A percentile compares a stretch with the other conserved stretches of the same genome.
phyloP scores from a whole-genome alignment of 1,284 basidiomycete species.

The Microbotryum intermedium region DNA sequence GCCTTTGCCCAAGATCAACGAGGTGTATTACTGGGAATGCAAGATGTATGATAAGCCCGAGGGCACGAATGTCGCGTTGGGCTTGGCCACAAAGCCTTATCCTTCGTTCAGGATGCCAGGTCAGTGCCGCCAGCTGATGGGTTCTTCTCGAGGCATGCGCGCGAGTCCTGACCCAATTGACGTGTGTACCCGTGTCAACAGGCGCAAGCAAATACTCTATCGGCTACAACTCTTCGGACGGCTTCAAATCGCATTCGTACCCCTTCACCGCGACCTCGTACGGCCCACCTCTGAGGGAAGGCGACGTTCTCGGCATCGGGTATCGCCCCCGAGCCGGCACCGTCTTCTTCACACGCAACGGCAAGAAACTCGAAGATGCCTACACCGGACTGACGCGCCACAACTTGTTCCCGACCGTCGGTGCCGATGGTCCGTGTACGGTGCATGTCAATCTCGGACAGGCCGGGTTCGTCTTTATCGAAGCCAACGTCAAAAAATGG shows the following conservation, averaged over 20 bases:
- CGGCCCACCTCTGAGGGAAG: constrained; percentile 78
- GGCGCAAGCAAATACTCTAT: constrained; percentile 85
- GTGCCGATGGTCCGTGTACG: constrained; percentile 85
- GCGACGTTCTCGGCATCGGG: constrained; percentile 85
- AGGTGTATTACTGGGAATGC: constrained; percentile 96
- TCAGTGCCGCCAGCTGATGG: constrained; percentile 14
- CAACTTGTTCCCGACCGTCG: constrained; percentile 91
- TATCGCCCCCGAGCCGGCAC: constrained; percentile 90
- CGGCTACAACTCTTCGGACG: constrained; percentile 83
- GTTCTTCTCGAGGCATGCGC: too few species aligned
- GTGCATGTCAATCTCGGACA: constrained; percentile 93
- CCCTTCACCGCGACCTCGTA: constrained; percentile 85
- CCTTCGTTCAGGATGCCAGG: constrained; percentile 78
- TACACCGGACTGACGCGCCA: constrained; percentile 76
- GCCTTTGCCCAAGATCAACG: constrained; percentile 86
- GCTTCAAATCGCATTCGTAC: constrained; percentile 95
- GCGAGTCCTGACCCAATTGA: too few species aligned
- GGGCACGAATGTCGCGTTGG: constrained; percentile 72
- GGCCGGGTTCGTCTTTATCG: constrained; percentile 92
- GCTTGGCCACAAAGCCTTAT: constrained; percentile 89
- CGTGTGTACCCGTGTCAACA: too few species aligned
- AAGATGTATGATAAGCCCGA: constrained; percentile 92
- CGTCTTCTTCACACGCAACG: constrained; percentile 93
- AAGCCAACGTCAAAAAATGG: constrained; percentile 98
- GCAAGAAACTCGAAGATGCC: constrained; percentile 87